Percentiles rank a stretch among this genome's conserved stretches.
These are phyloP conservation scores for Camellia sinensis DNA, from an alignment of 148 eudicot genomes.

Conservation along the genomic window DNA sequence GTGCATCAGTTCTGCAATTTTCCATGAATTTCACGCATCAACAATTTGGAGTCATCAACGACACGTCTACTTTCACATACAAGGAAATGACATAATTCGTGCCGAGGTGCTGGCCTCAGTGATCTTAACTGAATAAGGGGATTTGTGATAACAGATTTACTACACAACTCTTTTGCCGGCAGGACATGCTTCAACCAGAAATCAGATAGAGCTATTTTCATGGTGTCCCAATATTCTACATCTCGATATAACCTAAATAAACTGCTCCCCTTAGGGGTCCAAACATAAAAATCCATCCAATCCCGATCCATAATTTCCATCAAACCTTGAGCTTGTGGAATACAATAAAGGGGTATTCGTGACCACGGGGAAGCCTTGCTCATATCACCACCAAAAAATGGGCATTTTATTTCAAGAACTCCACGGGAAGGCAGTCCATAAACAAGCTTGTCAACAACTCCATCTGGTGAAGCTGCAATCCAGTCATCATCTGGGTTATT, in stretches of 20 bases:
- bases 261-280: conserved; percentile 73
- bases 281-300: conserved; percentile 82
- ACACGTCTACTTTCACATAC: conserved; percentile 49
- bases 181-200: conserved; percentile 87
- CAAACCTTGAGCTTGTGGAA: conserved; percentile 88
- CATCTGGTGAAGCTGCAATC: conserved; percentile 88
- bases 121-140: conserved; percentile 41
- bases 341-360: conserved; percentile 46
- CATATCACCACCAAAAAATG: conserved; percentile 56
- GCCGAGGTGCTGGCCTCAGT: conserved; percentile 53
- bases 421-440: conserved; percentile 55
- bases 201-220: conserved; percentile 60
- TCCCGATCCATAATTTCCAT: conserved; percentile 75
- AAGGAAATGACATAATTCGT: conserved; percentile 41
- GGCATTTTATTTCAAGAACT: conserved; percentile 74
- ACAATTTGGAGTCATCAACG: conserved; percentile 45
- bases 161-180: conserved; percentile 57
- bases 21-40: conserved; percentile 55
- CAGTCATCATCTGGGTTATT: conserved; percentile 44
- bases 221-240: conserved; percentile 55
- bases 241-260: conserved; percentile 61
- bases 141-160: conserved; percentile 33
- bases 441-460: conserved; percentile 36
- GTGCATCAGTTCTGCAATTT: conserved; percentile 27
- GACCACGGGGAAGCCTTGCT: conserved; percentile 52